phyloP scores from a whole-genome alignment of 2,329 filamentous ascomycete species.

The Cladophialophora bantiana region DNA sequence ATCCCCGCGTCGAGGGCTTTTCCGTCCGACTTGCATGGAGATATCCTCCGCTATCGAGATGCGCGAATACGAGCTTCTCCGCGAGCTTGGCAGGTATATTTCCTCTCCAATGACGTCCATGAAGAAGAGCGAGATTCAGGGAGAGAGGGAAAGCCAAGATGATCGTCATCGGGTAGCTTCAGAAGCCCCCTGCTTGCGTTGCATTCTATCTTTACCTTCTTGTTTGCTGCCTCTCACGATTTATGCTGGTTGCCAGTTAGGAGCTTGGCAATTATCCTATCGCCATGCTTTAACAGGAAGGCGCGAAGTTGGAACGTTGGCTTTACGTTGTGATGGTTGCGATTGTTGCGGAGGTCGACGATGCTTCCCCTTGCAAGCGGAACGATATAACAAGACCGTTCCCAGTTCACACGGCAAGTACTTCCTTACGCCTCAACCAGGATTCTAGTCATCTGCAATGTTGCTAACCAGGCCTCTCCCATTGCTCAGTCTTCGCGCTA shows the following conservation, averaged over 20 bases:
- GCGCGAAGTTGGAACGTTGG: not conserved
- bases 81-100: not conserved
- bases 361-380: not conserved
- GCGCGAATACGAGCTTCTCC: not conserved
- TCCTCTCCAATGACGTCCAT: not conserved
- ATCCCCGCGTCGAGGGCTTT: no score
- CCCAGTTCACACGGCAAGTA: not conserved
- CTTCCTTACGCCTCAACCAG: not conserved
- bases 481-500: constrained; percentile 30
- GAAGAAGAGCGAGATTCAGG: not conserved
- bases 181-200: constrained; percentile 4
- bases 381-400: not conserved
- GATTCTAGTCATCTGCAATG: constrained; percentile 4
- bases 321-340: not conserved
- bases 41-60: not conserved
- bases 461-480: constrained; percentile 22
- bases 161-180: constrained; percentile 6
- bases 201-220: constrained; percentile 4
- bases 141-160: not conserved
- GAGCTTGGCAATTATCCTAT: constrained; percentile 1
- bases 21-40: no score
- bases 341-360: constrained; percentile 1
- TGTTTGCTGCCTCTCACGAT: not conserved
- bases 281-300: constrained; percentile 15
- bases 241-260: not conserved